Evolutionary conservation across 116 monocot species (phyloP), one percentile per base, ranked within the genome.

Genomic region (Papilionanthe hybrid): DNA sequence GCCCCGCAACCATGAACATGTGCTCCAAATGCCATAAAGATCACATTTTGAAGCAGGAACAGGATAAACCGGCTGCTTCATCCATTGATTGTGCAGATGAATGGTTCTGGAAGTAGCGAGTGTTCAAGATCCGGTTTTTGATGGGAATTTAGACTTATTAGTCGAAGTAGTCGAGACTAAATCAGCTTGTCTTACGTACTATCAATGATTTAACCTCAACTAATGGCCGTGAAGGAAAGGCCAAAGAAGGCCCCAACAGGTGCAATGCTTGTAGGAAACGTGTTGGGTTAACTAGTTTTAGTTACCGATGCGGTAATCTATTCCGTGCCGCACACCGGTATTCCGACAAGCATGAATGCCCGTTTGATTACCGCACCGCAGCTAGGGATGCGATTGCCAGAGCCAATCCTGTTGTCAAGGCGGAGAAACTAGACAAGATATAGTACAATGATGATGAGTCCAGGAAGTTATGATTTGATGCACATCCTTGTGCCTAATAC

Each of bases 351-450:
- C 93, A 93, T 58, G 30, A 84, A 41, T 93, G 93, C 83, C 79
- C 78, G n/a, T 93, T 91, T 66, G 91, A 93, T 74, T 93, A 93
- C 74, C 84, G 74, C 41, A 86, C 83, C 6, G 88, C 86, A 48
- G 93, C 76, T 58, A 86, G 88, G 69, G 86, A 90, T 84, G 88
- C 88, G 15, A 93, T 93, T 47, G 90, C 93, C 20, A 93, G 84
- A 58, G 86, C 93, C 27, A 90, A 93, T 80, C 93, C 89, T 13
- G 88, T 92, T 56, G 83, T 92, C 66, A 92, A 90, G 83, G 86
- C 89, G 19, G 90, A 90, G 78, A 92, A 92, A 88, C 86, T 92
- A 18, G 92, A 90, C 80, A 92, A 92, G 83, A 92, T 92, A 53
- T 53, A 53, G 53, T 13, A 4, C 18, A 53, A 17, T 4, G 53